phyloP scores from a whole-genome alignment of 257 asterid species.

The Knoxia roxburghii region DNA sequence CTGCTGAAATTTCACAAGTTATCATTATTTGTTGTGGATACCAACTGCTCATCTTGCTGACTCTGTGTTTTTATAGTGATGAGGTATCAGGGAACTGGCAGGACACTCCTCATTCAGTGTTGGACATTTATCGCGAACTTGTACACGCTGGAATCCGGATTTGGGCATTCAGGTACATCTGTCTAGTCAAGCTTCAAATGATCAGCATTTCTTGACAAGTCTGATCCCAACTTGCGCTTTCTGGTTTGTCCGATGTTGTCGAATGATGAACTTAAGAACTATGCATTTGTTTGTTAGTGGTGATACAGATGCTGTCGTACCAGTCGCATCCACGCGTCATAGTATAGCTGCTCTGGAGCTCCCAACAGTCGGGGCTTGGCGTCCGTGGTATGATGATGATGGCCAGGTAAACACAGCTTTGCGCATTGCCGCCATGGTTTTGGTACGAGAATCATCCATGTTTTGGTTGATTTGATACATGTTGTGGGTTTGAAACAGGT shows the following conservation, averaged over 20 bases:
- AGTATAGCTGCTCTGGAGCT: slow-evolving; percentile 66
- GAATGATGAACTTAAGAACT: neutral
- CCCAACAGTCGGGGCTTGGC: slow-evolving; percentile 59
- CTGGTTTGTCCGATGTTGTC: neutral
- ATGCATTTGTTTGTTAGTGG: too few relatives aligned
- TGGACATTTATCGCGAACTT: slow-evolving; percentile 69
- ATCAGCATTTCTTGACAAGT: neutral
- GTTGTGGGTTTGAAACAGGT: too few relatives aligned
- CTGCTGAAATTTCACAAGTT: too few relatives aligned
- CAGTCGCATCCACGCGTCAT: slow-evolving; percentile 88
- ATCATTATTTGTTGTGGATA: too few relatives aligned
- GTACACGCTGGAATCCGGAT: slow-evolving; percentile 63
- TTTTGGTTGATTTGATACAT: too few relatives aligned
- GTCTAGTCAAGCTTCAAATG: slow-evolving; percentile 12
- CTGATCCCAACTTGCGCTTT: neutral
- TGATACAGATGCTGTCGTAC: slow-evolving; percentile 86
- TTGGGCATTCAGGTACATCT: slow-evolving; percentile 83
- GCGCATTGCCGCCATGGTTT: too few relatives aligned
- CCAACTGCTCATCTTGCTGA: neutral
- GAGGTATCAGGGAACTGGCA: slow-evolving; percentile 51
- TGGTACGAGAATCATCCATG: too few relatives aligned
- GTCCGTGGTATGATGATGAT: slow-evolving; percentile 70
- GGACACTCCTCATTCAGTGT: slow-evolving; percentile 65
- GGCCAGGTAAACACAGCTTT: slow-evolving; percentile 63
- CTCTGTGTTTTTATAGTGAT: slow-evolving; percentile 34